Percentiles rank a stretch among this genome's conserved stretches.
phyloP scores from a whole-genome alignment of 164 flowering plant genomes.

The Euptelea pleiosperma region DNA sequence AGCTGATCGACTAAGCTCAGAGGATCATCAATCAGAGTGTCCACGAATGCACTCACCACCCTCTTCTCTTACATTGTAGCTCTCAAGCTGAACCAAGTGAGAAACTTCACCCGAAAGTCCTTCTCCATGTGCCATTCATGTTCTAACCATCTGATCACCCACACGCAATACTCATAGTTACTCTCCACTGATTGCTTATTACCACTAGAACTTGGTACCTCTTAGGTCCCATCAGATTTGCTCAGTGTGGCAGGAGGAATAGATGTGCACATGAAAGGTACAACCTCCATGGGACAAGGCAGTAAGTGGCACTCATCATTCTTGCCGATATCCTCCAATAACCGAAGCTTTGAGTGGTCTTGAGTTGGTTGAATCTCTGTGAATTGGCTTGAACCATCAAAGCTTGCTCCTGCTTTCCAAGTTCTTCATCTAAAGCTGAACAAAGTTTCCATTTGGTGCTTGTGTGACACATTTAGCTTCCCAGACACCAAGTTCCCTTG shows the following conservation, averaged over 20 bases:
- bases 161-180: slow-evolving; percentile 51
- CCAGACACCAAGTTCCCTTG: slow-evolving; percentile 30
- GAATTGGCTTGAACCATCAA: slow-evolving; percentile 15
- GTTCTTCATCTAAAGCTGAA: slow-evolving; percentile 16
- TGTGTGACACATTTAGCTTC: slow-evolving; percentile 51
- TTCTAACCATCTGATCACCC: slow-evolving; percentile 60
- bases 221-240: slow-evolving; percentile 21
- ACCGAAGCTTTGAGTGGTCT: slow-evolving; percentile 20
- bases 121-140: slow-evolving; percentile 51
- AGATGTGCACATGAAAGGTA: slow-evolving; percentile 8
- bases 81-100: slow-evolving; percentile 82
- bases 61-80: slow-evolving; percentile 53
- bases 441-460: slow-evolving; percentile 17
- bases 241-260: slow-evolving; percentile 38
- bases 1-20: slow-evolving; percentile 73
- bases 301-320: slow-evolving; percentile 11
- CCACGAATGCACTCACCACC: slow-evolving; percentile 58
- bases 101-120: slow-evolving; percentile 60
- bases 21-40: slow-evolving; percentile 64
- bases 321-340: slow-evolving; percentile 21
- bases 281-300: background rate
- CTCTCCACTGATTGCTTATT: slow-evolving; percentile 25
- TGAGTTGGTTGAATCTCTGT: slow-evolving; percentile 32
- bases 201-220: slow-evolving; percentile 1
- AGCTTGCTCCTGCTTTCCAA: slow-evolving; percentile 10